Conservation (phyloP, 192 early-diverging fungal genomes). For the Dimargaris verticillata region DNA sequence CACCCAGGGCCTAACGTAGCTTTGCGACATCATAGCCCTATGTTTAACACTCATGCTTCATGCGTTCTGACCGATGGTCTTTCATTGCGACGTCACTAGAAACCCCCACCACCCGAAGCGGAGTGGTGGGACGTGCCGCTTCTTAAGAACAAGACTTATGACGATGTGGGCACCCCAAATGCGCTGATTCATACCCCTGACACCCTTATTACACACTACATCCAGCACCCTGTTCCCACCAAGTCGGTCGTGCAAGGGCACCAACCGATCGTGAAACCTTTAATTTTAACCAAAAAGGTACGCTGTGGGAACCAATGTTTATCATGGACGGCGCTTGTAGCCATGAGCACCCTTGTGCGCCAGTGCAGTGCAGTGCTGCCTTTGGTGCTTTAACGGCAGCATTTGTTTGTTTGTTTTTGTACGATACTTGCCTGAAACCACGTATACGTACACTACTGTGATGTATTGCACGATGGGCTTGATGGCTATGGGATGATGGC, state of each 20-base stretch:
- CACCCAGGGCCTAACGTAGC: background rate
- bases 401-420: constrained; percentile 16
- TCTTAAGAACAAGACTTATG: constrained; percentile 52
- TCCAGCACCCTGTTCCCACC: constrained; percentile 79
- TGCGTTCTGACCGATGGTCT: constrained; percentile 8
- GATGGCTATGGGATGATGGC: background rate
- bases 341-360: no score
- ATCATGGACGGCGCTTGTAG: no score
- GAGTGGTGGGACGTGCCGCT: constrained; percentile 99
- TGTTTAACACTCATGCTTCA: constrained; percentile 6
- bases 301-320: no score
- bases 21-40: background rate
- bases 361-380: no score
- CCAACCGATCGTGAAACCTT: constrained; percentile 30
- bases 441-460: constrained; percentile 12
- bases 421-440: constrained; percentile 11
- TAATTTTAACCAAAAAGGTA: constrained; percentile 64
- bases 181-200: constrained; percentile 26
- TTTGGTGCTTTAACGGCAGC: no score
- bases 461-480: constrained; percentile 20
- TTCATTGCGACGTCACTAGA: constrained; percentile 26
- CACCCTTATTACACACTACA: constrained; percentile 45
- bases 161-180: constrained; percentile 26
- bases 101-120: constrained; percentile 49
- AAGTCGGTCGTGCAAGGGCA: constrained; percentile 24